A percentile compares a stretch with the other conserved stretches of the same genome.
These are phyloP conservation scores for Oldenlandia corymbosa DNA, from an alignment of 257 asterid species.

Conservation along the genomic window DNA sequence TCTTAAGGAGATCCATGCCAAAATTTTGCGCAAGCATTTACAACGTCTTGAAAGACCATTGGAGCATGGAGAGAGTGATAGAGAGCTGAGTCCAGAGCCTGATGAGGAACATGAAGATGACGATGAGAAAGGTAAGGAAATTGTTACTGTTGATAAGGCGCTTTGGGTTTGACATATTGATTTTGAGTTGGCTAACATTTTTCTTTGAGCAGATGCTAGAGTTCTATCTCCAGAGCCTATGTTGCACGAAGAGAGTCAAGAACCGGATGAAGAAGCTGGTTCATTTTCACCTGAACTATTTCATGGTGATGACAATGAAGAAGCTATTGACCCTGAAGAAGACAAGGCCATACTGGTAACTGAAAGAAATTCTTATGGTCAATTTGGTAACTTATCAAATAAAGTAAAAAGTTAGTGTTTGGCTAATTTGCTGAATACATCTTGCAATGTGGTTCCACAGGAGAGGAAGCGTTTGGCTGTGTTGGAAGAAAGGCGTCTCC, in stretches of 20 bases:
- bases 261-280: conserved; percentile 58
- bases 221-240: conserved; percentile 44
- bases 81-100: not conserved
- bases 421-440: not conserved
- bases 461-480: conserved; percentile 80
- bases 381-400: not conserved
- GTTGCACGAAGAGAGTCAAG: conserved; percentile 36
- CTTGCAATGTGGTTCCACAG: conserved; percentile 23
- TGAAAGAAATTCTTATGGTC: not conserved
- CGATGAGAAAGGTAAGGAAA: not conserved
- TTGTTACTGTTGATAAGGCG: not conserved
- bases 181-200: conserved; percentile 16
- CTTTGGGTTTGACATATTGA: not conserved
- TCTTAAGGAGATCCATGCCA: conserved; percentile 83
- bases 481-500: conserved; percentile 69
- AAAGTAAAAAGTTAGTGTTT: not conserved
- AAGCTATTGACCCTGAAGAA: conserved; percentile 87
- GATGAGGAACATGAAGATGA: not conserved
- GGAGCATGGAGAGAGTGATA: conserved; percentile 9
- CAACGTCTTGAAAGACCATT: conserved; percentile 37
- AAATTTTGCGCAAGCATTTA: conserved; percentile 68
- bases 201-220: conserved; percentile 28
- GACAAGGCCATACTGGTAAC: conserved; percentile 76
- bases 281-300: conserved; percentile 75
- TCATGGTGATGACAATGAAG: conserved; percentile 80